Conservation (phyloP, 371 early-diverging fungal species). For the Dichotomocladium elegans region DNA sequence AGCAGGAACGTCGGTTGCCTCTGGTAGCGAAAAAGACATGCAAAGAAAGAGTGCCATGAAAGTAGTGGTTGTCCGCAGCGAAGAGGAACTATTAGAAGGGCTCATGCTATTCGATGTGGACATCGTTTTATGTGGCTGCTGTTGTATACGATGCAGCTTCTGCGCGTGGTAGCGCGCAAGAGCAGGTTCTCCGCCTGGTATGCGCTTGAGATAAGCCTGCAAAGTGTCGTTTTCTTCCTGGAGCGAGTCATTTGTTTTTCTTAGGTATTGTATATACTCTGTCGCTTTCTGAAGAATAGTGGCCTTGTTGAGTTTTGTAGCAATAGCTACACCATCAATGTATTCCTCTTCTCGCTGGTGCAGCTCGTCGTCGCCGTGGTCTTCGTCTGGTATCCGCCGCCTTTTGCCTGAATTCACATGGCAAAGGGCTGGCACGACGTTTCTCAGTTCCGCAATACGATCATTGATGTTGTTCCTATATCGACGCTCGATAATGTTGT, state of each 20-base stretch:
- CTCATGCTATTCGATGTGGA: neutral
- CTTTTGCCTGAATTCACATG: slow-evolving; percentile 40
- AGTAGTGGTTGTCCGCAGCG: neutral
- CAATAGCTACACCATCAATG: slow-evolving; percentile 53
- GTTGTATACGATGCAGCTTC: slow-evolving; percentile 4
- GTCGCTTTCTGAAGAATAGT: slow-evolving; percentile 70
- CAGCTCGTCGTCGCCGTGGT: no score
- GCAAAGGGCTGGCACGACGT: slow-evolving; percentile 74
- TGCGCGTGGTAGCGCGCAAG: slow-evolving; percentile 21
- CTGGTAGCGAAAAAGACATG: slow-evolving; percentile 1
- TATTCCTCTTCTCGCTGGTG: slow-evolving; percentile 47
- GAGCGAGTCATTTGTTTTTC: slow-evolving; percentile 39
- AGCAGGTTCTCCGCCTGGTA: slow-evolving; percentile 53
- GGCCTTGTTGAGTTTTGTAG: slow-evolving; percentile 62
- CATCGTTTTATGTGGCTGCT: slow-evolving; percentile 8
- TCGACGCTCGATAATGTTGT: slow-evolving; percentile 83
- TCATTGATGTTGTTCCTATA: slow-evolving; percentile 91
- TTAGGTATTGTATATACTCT: slow-evolving; percentile 75
- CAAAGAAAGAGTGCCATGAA: slow-evolving; percentile 8
- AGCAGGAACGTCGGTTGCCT: neutral
- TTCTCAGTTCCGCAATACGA: slow-evolving; percentile 71
- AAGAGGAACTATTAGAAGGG: no score
- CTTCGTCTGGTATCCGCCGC: slow-evolving; percentile 43
- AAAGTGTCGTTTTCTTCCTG: slow-evolving; percentile 39
- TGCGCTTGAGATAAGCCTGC: slow-evolving; percentile 37